Evolutionary conservation across 1,139 yeast genomes (phyloP), one percentile per base, ranked within the genome.

Genomic region (Sugiyamaella pinicola): DNA sequence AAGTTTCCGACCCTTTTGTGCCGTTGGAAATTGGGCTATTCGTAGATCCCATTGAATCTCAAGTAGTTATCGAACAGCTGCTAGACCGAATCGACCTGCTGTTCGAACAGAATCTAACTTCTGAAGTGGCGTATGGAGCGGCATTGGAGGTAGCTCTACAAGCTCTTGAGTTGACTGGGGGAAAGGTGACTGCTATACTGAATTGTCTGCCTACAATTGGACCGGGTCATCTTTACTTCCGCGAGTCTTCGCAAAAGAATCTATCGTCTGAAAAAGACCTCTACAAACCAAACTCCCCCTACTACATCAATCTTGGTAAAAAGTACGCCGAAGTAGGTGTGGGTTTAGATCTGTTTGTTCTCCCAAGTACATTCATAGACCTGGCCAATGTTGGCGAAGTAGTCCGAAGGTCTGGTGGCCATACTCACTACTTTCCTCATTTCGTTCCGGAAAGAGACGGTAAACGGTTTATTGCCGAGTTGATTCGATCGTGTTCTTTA

Each of bases 1-100:
- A 93, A 64, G 69, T 88, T 39, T 84, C 81, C 10, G 95, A 88
- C 56, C 87, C 91, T 2, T 89, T 90, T 63, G 75, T 91, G 22
- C 99, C 99, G 2, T 77, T 91, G 57, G 73, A 74, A 58, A 80
- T 79, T 0, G 98, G 97, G 0, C 69, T 91, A 35, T 90, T 90
- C 70, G 96, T 82, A 6, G 90, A 86, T 59, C 90, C 96, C 0
- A 73, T 72, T 6, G 88, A 83, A 55, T 80, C 89, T 21, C 74
- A 83, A 55, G 66, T 70, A 43, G 81, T 81, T 10, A 83, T 93
- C 52, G 87, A 85, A 49, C 83, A 80, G 55, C 82, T 93, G 1
- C 76, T 95, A 55, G 79, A 78, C 55, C 75, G 80, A 50, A 74
- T 93, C 52, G 88, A 85, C 56, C 71, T 71, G 28, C 65, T 75